These are phyloP conservation scores for Cryphonectria radicalis DNA, from an alignment of 2,329 filamentous ascomycete species.

Conservation along the genomic window DNA sequence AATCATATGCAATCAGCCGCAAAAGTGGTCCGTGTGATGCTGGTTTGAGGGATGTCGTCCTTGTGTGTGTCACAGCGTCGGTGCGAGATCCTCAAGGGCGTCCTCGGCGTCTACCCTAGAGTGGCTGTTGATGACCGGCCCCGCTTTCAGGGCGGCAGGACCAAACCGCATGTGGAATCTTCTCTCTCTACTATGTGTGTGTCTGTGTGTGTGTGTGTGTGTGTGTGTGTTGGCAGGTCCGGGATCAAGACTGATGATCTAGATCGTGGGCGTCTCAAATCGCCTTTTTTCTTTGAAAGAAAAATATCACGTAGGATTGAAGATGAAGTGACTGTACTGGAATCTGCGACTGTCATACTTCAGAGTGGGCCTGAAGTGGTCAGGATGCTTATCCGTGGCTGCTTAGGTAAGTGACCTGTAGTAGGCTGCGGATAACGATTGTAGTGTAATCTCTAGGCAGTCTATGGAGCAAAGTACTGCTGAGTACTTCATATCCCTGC, in stretches of 20 bases:
- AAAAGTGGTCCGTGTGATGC: background rate
- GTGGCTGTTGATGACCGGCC: background rate
- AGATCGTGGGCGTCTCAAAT: background rate
- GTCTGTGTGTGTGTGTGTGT: background rate
- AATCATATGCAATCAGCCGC: background rate
- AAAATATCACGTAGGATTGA: no score
- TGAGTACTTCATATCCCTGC: slow-evolving; percentile 1
- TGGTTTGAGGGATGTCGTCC: background rate
- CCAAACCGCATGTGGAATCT: background rate
- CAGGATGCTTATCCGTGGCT: background rate
- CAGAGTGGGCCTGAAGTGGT: background rate
- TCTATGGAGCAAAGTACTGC: background rate
- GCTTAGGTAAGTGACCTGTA: background rate
- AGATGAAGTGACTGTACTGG: background rate
- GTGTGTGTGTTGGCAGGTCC: background rate
- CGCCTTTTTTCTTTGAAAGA: no score
- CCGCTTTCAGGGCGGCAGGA: slow-evolving; percentile 1
- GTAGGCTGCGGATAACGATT: background rate
- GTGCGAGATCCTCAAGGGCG: background rate
- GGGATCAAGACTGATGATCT: background rate
- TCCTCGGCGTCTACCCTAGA: background rate
- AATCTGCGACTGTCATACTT: background rate
- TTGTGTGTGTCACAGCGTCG: background rate
- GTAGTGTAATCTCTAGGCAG: background rate
- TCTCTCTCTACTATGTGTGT: no score